Conservation (phyloP, 768 basidiomycete species). For the Mycena rebaudengoi region DNA sequence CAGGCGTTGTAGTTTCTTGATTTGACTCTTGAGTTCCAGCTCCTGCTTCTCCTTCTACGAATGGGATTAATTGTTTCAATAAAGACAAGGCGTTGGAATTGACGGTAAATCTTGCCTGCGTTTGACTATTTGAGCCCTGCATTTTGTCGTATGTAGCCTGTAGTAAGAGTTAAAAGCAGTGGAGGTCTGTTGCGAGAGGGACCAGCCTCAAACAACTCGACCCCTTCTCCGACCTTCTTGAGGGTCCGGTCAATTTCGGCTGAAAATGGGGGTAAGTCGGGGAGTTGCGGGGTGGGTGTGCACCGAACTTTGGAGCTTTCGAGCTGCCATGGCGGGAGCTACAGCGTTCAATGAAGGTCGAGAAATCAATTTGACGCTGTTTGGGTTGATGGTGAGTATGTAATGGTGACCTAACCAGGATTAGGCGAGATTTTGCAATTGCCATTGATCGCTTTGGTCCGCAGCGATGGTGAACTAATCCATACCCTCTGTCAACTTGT, state of each 20-base stretch:
- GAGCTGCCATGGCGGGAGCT: conserved; percentile 76
- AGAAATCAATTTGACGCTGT: conserved; percentile 5
- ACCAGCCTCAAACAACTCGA: conserved; percentile 94
- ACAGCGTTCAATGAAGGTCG: conserved; percentile 18
- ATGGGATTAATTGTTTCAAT: conserved; percentile 31
- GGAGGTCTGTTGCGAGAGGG: too few species aligned
- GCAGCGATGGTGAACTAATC: too few species aligned
- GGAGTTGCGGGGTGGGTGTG: background rate
- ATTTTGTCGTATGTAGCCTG: conserved; percentile 99
- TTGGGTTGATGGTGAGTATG: too few species aligned
- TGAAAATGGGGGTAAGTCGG: conserved; percentile 41
- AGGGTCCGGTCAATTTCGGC: conserved; percentile 99
- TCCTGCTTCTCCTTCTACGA: conserved; percentile 99
- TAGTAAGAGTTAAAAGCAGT: too few species aligned
- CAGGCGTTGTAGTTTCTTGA: conserved; percentile 90
- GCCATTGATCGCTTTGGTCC: too few species aligned
- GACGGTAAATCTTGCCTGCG: conserved; percentile 39
- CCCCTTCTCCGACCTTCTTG: conserved; percentile 96
- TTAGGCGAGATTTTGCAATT: too few species aligned
- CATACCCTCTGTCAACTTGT: too few species aligned
- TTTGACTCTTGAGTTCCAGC: conserved; percentile 95
- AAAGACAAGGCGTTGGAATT: background rate
- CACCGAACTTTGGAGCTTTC: conserved; percentile 85
- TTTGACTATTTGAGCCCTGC: conserved; percentile 93
- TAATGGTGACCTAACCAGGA: too few species aligned